Percentiles rank a stretch among this genome's conserved stretches.
Evolutionary conservation across 257 asterid species (phyloP).

Genomic region (Hygrophila difformis): DNA sequence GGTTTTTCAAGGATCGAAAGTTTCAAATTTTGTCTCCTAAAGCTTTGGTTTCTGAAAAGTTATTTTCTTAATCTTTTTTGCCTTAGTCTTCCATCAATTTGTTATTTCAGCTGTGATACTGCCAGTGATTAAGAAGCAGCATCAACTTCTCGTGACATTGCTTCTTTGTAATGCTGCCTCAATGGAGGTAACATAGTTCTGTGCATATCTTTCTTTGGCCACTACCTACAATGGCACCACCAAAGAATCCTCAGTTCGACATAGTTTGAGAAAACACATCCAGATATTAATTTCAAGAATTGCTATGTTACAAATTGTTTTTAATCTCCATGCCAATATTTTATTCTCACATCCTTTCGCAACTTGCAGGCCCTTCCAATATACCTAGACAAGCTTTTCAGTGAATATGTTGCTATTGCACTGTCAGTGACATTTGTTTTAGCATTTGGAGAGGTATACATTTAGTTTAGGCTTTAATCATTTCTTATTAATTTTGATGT

Average conservation of each 20-base stretch:
- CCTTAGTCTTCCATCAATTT: too few species aligned
- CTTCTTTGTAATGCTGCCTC: slow-evolving; percentile 88
- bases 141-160: slow-evolving; percentile 94
- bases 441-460: slow-evolving; percentile 81
- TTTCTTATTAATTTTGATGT: slow-evolving; percentile 1
- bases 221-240: too few species aligned
- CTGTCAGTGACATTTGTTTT: slow-evolving; percentile 95
- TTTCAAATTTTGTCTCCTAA: too few species aligned
- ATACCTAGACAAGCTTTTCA: slow-evolving; percentile 87
- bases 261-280: too few species aligned
- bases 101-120: slow-evolving; percentile 72
- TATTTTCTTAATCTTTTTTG: too few species aligned
- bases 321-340: neutral
- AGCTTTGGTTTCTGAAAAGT: too few species aligned
- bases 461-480: neutral
- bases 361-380: slow-evolving; percentile 89
- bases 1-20: too few species aligned
- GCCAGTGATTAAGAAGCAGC: slow-evolving; percentile 97
- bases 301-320: neutral
- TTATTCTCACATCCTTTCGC: slow-evolving; percentile 7
- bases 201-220: too few species aligned
- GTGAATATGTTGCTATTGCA: slow-evolving; percentile 87
- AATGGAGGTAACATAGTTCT: slow-evolving; percentile 63
- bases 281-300: neutral
- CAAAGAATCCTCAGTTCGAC: too few species aligned